Conservation (phyloP, 2,329 filamentous ascomycete species). For the Venturia carpophila region DNA sequence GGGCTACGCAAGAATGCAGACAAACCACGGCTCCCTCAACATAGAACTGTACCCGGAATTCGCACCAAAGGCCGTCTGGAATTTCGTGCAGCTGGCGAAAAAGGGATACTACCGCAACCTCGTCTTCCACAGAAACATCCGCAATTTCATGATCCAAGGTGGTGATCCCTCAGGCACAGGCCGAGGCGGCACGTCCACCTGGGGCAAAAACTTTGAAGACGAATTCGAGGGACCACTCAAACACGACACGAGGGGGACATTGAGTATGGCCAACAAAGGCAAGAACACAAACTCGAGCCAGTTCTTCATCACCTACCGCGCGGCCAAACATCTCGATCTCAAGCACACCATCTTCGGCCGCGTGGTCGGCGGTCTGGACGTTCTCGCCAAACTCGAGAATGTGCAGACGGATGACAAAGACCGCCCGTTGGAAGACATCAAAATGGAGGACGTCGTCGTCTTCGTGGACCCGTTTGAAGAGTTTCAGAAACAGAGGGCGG, state of each 20-base stretch:
- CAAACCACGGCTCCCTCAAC: constrained; percentile 75
- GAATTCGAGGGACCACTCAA: constrained; percentile 83
- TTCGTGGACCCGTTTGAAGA: constrained; percentile 95
- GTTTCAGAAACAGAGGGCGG: constrained; percentile 60
- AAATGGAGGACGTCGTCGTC: constrained; percentile 74
- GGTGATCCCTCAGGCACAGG: constrained; percentile 91
- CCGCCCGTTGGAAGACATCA: constrained; percentile 67
- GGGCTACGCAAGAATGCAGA: constrained; percentile 85
- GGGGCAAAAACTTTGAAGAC: constrained; percentile 90
- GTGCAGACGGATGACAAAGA: constrained; percentile 67
- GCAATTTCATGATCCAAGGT: constrained; percentile 95
- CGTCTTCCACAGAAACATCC: constrained; percentile 86
- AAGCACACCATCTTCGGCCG: constrained; percentile 97
- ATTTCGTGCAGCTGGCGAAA: constrained; percentile 81
- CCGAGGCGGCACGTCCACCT: constrained; percentile 79
- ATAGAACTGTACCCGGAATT: constrained; percentile 86
- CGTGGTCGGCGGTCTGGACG: constrained; percentile 67
- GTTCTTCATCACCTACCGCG: constrained; percentile 87
- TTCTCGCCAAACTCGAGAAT: constrained; percentile 68
- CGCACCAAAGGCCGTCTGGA: constrained; percentile 92
- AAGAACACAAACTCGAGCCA: constrained; percentile 96
- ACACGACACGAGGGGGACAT: constrained; percentile 71
- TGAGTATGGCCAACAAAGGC: constrained; percentile 97
- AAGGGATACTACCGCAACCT: constrained; percentile 84
- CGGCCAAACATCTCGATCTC: constrained; percentile 75